Percentiles rank a stretch among this genome's conserved stretches.
These are phyloP conservation scores for Coniferiporia sulphurascens DNA, from an alignment of 1,284 basidiomycete genomes.

Conservation along the genomic window DNA sequence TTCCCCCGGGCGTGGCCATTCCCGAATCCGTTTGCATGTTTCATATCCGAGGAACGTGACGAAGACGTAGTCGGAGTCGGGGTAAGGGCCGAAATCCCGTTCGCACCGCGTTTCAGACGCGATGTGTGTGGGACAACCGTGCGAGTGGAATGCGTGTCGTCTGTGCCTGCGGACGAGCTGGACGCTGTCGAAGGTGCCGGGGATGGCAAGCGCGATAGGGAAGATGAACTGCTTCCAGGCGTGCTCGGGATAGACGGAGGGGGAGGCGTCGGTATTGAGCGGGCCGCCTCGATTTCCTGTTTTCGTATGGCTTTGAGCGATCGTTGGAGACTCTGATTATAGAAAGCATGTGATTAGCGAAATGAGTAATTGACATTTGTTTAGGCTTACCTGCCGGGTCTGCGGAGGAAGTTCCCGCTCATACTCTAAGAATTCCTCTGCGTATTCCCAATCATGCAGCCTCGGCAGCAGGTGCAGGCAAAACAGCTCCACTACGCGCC, in stretches of 20 bases:
- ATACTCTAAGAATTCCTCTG: slow-evolving; percentile 64
- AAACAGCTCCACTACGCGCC: slow-evolving; percentile 70
- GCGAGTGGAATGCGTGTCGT: slow-evolving; percentile 46
- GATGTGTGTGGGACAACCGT: slow-evolving; percentile 44
- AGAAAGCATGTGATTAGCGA: slow-evolving; percentile 1
- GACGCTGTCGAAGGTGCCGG: slow-evolving; percentile 34
- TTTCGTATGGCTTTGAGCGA: slow-evolving; percentile 34
- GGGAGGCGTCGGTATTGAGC: slow-evolving; percentile 24
- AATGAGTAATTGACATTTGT: background rate
- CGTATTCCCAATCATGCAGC: slow-evolving; percentile 73
- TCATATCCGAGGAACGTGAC: slow-evolving; percentile 22
- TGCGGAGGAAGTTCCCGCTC: slow-evolving; percentile 56
- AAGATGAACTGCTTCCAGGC: slow-evolving; percentile 28
- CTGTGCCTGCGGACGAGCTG: slow-evolving; percentile 51
- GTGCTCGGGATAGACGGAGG: slow-evolving; percentile 26
- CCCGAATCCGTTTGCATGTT: slow-evolving; percentile 19
- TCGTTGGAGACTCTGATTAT: slow-evolving; percentile 37
- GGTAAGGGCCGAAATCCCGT: slow-evolving; percentile 13
- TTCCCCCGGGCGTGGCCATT: slow-evolving; percentile 17
- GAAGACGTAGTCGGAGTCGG: slow-evolving; percentile 10
- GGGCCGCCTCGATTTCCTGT: slow-evolving; percentile 19
- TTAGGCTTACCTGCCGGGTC: slow-evolving; percentile 47
- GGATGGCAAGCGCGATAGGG: slow-evolving; percentile 21
- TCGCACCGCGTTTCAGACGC: slow-evolving; percentile 20
- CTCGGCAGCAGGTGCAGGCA: slow-evolving; percentile 65